A percentile compares a stretch with the other conserved stretches of the same genome.
These are phyloP conservation scores for Capsella rubella DNA, from an alignment of 441 rosid species.

Conservation along the genomic window DNA sequence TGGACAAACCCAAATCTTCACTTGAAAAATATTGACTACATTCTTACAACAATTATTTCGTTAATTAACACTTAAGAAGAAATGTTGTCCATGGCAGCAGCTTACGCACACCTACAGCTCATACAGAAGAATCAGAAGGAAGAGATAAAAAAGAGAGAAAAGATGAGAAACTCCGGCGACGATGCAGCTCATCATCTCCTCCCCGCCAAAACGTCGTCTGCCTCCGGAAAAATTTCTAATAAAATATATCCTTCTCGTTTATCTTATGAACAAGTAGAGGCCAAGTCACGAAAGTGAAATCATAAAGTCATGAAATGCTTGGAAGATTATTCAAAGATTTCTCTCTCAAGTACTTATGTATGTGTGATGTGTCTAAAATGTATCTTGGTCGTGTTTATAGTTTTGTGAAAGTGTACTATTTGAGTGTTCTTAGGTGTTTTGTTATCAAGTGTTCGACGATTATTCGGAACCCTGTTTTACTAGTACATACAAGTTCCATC, in stretches of 20 bases:
- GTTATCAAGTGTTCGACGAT: neutral
- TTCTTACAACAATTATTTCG: conserved; percentile 10
- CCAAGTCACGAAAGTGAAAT: conserved; percentile 12
- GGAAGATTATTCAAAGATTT: neutral
- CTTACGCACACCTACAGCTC: conserved; percentile 38
- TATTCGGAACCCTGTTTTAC: neutral
- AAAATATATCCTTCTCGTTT: conserved; percentile 34
- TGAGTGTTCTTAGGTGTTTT: neutral
- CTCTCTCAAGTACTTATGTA: conserved; percentile 13
- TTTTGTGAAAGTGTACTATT: neutral
- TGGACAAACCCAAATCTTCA: conserved; percentile 31
- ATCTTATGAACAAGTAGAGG: conserved; percentile 25
- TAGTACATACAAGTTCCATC: neutral
- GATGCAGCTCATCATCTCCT: conserved; percentile 9
- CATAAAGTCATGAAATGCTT: neutral
- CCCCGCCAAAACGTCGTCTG: conserved; percentile 10
- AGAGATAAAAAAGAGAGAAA: conserved; percentile 27
- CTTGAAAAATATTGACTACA: conserved; percentile 3
- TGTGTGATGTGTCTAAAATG: conserved; percentile 15
- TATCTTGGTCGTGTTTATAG: conserved; percentile 21
- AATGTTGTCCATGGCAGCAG: conserved; percentile 46
- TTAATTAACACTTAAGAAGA: neutral
- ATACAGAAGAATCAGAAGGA: conserved; percentile 41
- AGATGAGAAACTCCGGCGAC: conserved; percentile 15
- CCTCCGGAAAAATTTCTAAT: conserved; percentile 12